A percentile compares a stretch with the other conserved stretches of the same genome.
Conservation (phyloP, 805 yeast genomes). For the Komagataella pseudopastoris region DNA sequence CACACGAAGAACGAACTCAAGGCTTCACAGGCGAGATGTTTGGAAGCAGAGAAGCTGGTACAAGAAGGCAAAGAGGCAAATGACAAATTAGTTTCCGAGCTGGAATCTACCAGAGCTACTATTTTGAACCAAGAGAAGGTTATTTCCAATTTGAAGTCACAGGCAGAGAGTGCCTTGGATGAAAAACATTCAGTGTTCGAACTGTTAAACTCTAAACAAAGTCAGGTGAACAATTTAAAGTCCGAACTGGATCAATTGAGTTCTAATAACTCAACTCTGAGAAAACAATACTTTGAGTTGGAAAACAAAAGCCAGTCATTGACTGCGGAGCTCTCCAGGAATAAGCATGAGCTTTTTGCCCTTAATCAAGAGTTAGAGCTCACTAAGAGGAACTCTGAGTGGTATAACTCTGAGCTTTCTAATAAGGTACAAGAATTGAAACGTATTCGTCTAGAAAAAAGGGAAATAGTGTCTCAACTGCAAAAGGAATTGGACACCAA, state of each 20-base stretch:
- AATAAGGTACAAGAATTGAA: slow-evolving; percentile 14
- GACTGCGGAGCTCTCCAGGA: slow-evolving; percentile 11
- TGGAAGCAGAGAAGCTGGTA: slow-evolving; percentile 10
- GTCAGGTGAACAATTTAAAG: slow-evolving; percentile 18
- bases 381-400: slow-evolving; percentile 15
- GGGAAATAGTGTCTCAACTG: slow-evolving; percentile 17
- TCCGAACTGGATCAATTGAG: slow-evolving; percentile 29
- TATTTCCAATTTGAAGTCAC: slow-evolving; percentile 5
- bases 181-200: slow-evolving; percentile 20
- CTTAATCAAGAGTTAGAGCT: slow-evolving; percentile 17
- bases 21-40: slow-evolving; percentile 10
- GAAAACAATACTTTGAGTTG: slow-evolving; percentile 24
- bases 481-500: slow-evolving; percentile 21
- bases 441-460: slow-evolving; percentile 12
- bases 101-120: slow-evolving; percentile 5
- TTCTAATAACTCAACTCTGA: slow-evolving; percentile 25
- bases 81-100: slow-evolving; percentile 4
- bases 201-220: slow-evolving; percentile 21
- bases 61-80: slow-evolving; percentile 10
- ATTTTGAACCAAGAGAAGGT: slow-evolving; percentile 2
- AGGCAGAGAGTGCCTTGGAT: neutral
- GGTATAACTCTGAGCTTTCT: slow-evolving; percentile 22
- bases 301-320: slow-evolving; percentile 10
- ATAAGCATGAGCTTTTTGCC: slow-evolving; percentile 13
- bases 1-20: slow-evolving; percentile 16